Evolutionary conservation across 805 yeast species (phyloP), one percentile per base, ranked within the genome.

Genomic region (Kuraishia borneana): DNA sequence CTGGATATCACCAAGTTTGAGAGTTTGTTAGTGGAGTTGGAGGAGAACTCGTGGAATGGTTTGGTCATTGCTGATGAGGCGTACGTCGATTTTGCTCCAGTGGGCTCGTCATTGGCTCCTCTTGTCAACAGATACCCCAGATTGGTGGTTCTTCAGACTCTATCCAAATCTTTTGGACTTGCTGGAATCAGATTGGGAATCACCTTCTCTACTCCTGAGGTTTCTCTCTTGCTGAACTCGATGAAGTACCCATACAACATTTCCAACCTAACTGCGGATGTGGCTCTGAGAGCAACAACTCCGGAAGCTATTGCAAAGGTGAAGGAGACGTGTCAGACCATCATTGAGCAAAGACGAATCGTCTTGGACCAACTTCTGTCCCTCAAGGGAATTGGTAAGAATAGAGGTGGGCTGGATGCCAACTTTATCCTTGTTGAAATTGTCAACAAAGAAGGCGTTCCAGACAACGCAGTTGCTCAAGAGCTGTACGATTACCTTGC

Each of bases 191-290:
- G 98, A 46, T 56, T 89, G 29, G 98, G 98, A 18, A 63, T 87
- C 39, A 77, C 95, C 1, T 89, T 54, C 48, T 68, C 88, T 3
- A 61, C 69, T 13, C 59, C 63, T 10, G 71, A 69, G 40, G 60
- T 92, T 31, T 70, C 95, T 0, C 46, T 55, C 4, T 70, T 83
- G 32, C 60, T 92, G 46, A 92, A 92, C 54, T 73, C 94, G 18
- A 79, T 89, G 81, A 92, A 92, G 53, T 95, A 94, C 25, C 98
- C 98, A 2, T 92, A 92, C 59, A 92, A 89, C 54, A 83, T 92
- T 37, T 83, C 95, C 6, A 70, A 85, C 9, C 61, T 82, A 42
- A 76, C 97, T 1, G 65, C 96, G 4, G 70, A 71, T 36, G 61
- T 85, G 29, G 96, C 95, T 0, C 39, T 64, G 18, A 69, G 88